Evolutionary conservation across 352 stramenopile genomes (phyloP), one percentile per base, ranked within the genome.

Genomic region (Phytopythium boreale): DNA sequence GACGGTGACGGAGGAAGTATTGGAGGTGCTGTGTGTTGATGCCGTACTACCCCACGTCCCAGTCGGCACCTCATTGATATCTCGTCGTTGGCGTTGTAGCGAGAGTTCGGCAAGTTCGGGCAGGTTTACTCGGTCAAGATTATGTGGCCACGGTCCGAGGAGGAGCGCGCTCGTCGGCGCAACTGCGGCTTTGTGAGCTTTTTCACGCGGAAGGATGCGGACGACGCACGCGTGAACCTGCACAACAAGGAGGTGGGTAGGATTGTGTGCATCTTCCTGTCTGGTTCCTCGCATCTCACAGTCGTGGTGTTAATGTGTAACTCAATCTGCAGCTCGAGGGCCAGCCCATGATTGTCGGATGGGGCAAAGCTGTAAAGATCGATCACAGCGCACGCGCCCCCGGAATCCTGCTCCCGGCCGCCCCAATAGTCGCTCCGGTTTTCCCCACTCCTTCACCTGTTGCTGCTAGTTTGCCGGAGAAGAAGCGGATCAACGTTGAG

Each of bases 181-280:
- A 98, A 98, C 68, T 96, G 88, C 27, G 96, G 91, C 31, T 99
- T 99, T 80, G 95, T 99, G 27, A 98, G 89, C 69, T 99, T 98
- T 64, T 92, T 88, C 69, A 67, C 89, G 47, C 78, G 90, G 17
- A 50, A 69, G 24, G 84, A 97, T 61, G 92, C 92, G 11, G 90
- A 97, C 27, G 76, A 92, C n/a, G 92, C 92, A 7, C 82, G 84
- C 20, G 39, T 89, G 20, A 70, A 74, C 56, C 53, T 94, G 26
- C 61, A 91, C 64, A 79, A 94, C 64, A 89, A 76, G 67, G 79
- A 92, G 79, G 83, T 93, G 70, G 34, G 70, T 73, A 29, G 4
- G 19, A 10, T 31, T n/a, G 14, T n/a, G 6, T 52, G 44, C 7
- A 4, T 29, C 46, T 31, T 29, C n/a, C 22, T 31, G n/a, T 29